A percentile compares a stretch with the other conserved stretches of the same genome.
Evolutionary conservation across 2,329 filamentous ascomycete genomes (phyloP).

Genomic region (Chaetomiaceae sp.): DNA sequence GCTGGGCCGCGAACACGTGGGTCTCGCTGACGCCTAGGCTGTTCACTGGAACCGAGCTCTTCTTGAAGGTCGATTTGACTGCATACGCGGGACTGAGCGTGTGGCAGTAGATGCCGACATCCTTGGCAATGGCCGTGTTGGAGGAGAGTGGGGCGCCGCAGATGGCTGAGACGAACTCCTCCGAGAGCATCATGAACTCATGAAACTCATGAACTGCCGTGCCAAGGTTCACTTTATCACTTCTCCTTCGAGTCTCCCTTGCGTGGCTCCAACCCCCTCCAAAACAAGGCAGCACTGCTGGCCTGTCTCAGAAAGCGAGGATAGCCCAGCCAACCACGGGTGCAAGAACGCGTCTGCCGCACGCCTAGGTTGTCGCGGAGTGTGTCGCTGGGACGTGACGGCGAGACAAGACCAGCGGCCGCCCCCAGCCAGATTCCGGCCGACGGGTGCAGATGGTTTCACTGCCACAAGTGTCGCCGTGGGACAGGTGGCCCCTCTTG

Average conservation of each 20-base stretch:
- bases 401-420: too few species aligned
- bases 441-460: constrained; percentile 1
- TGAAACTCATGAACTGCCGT: too few species aligned
- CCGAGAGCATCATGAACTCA: constrained; percentile 45
- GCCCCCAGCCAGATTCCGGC: constrained; percentile 1
- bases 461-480: constrained; percentile 3
- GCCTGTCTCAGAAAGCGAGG: too few species aligned
- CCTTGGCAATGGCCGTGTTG: constrained; percentile 62
- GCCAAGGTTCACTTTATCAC: too few species aligned
- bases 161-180: constrained; percentile 55
- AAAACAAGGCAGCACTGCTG: too few species aligned
- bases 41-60: constrained; percentile 74
- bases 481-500: background rate
- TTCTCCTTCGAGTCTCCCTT: constrained; percentile 2
- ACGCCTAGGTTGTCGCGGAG: too few species aligned
- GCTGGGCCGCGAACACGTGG: constrained; percentile 87
- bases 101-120: constrained; percentile 82
- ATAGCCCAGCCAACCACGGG: too few species aligned
- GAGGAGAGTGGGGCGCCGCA: constrained; percentile 52
- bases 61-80: constrained; percentile 80
- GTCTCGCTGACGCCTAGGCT: constrained; percentile 72
- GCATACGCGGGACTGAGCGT: constrained; percentile 70
- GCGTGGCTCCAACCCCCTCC: too few species aligned
- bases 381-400: too few species aligned
- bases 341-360: too few species aligned